phyloP scores from a whole-genome alignment of 805 yeast species.

The Priceomyces haplophilus region DNA sequence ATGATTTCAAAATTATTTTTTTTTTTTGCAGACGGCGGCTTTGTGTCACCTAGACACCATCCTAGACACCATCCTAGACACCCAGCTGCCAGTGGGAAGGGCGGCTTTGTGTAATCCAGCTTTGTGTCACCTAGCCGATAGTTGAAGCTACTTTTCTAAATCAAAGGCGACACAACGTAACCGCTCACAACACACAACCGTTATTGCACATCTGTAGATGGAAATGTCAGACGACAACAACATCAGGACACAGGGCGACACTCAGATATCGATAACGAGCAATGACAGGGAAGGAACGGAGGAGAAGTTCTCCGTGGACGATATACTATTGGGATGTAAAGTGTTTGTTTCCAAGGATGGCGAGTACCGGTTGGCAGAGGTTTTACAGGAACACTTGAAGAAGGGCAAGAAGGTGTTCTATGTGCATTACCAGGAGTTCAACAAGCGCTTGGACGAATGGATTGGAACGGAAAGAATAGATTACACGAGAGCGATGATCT shows the following conservation, averaged over 20 bases:
- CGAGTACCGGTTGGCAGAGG: constrained; percentile 78
- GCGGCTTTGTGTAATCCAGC: no score
- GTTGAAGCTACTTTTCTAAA: no score
- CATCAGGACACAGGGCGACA: constrained; percentile 2
- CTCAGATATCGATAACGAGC: constrained; percentile 13
- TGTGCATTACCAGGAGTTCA: constrained; percentile 92
- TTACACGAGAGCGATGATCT: constrained; percentile 61
- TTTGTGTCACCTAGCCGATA: no score
- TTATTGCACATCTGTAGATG: neutral
- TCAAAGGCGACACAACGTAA: neutral
- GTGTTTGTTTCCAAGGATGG: constrained; percentile 80
- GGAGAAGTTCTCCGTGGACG: constrained; percentile 35
- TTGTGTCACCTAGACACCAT: constrained; percentile 1
- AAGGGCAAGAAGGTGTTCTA: constrained; percentile 80
- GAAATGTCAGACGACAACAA: constrained; percentile 2
- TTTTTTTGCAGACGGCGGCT: constrained; percentile 1
- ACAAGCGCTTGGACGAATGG: constrained; percentile 97
- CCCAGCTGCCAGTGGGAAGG: no score
- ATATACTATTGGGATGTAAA: constrained; percentile 73
- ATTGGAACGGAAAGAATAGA: constrained; percentile 70
- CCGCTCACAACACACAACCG: neutral
- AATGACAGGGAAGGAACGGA: constrained; percentile 6
- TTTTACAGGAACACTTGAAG: constrained; percentile 69
- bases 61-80: no score
- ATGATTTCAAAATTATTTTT: no score